Base-by-base conservation (phyloP, 2,329 filamentous ascomycete genomes). In the Dothideomycetidae sp. region DNA sequence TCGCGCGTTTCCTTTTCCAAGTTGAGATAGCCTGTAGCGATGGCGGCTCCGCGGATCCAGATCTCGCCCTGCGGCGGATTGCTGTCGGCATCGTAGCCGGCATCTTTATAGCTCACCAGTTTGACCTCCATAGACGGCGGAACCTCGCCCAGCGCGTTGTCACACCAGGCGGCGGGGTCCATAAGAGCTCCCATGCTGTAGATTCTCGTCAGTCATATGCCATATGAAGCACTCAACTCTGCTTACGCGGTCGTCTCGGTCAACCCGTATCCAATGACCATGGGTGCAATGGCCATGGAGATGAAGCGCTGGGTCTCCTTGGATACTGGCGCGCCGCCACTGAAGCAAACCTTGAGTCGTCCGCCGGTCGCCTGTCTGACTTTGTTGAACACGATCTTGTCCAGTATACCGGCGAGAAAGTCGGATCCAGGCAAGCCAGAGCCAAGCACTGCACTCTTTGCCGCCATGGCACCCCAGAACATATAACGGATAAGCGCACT, bases 181-280 rank as follows among this genome's bases (percentile, higher is more conserved):
- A 79, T 81, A 29, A 90, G 61, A n/a, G 78, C 72, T 41, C 81
- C 82, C 66, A 81, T 85, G 47, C 47, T 66, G 60, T 66, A 60
- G 32, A 64, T n/a, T 47, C 31, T 7, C 4, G 18, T 42, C 29
- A 42, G 40, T 21, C 23, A 31, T 41, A 12, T 7, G 11, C 11
- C 3, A 3, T 4, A n/a, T n/a, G n/a, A n/a, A n/a, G n/a, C n/a
- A n/a, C n/a, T n/a, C n/a, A n/a, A n/a, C n/a, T n/a, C n/a, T 58
- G 48, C 64, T 64, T 62, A 67, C 67, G 44, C 54, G 2, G 51
- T 40, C n/a, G 90, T 96, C 63, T 98, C 90, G 1, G 90, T 98
- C 47, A 98, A 66, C 43, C 90, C 90, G 55, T 98, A 98, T 9
- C 90, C 90, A 46, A 70, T 74, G 48, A 98, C 76, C 88, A 98